Conservation (phyloP, 2,329 filamentous ascomycete genomes). For the Penicillium sp. region DNA sequence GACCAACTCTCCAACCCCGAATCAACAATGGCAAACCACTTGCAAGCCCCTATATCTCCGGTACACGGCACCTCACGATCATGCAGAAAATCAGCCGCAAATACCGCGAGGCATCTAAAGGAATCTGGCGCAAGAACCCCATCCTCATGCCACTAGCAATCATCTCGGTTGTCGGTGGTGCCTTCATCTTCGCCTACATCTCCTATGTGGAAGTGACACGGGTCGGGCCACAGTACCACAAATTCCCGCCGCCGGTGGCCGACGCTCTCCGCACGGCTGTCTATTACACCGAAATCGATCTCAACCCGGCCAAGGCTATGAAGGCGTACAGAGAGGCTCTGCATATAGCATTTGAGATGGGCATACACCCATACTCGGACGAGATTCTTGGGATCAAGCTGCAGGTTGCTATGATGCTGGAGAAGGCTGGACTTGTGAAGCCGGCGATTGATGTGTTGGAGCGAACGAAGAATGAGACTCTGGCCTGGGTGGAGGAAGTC, state of each 20-base stretch:
- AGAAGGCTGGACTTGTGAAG: conserved; percentile 68
- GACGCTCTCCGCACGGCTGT: conserved; percentile 74
- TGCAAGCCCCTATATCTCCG: background rate
- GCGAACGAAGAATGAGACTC: conserved; percentile 67
- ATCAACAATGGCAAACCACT: conserved; percentile 4
- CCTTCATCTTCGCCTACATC: conserved; percentile 39
- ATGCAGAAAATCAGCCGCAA: conserved; percentile 31
- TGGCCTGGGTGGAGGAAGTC: conserved; percentile 40
- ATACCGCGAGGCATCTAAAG: conserved; percentile 37
- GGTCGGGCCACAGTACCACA: conserved; percentile 41
- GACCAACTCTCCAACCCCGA: conserved; percentile 12
- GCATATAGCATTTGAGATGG: conserved; percentile 66
- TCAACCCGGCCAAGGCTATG: conserved; percentile 72
- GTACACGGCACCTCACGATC: conserved; percentile 26
- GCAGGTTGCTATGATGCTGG: conserved; percentile 73
- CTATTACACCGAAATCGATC: conserved; percentile 76
- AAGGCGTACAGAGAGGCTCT: conserved; percentile 82
- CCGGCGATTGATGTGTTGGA: conserved; percentile 75
- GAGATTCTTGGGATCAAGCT: conserved; percentile 89
- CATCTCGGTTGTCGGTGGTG: conserved; percentile 35
- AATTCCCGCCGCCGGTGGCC: conserved; percentile 46
- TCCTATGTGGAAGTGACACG: conserved; percentile 45
- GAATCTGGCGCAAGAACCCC: conserved; percentile 45
- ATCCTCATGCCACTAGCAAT: conserved; percentile 43
- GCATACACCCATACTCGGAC: conserved; percentile 84